Conservation (phyloP, 495 filamentous ascomycete species). For the Saxophila tyrrhenica region DNA sequence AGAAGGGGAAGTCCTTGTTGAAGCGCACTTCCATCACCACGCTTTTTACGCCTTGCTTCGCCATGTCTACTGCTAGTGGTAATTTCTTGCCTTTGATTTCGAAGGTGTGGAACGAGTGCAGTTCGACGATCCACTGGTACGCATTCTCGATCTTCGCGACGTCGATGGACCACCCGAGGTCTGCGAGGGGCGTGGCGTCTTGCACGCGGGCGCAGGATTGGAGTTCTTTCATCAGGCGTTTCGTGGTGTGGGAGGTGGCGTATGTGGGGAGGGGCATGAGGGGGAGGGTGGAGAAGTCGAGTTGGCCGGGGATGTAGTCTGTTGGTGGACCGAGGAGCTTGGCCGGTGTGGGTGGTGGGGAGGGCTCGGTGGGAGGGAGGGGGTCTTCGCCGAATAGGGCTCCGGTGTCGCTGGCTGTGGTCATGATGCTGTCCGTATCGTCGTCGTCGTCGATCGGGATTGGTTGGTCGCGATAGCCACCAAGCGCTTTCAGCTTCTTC, state of each 20-base stretch:
- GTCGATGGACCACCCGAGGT: constrained; percentile 82
- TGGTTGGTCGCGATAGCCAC: constrained; percentile 15
- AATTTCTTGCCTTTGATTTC: constrained; percentile 29
- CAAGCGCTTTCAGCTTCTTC: constrained; percentile 24
- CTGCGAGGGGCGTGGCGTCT: constrained; percentile 45
- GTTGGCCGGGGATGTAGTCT: constrained; percentile 54
- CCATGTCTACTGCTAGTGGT: constrained; percentile 69
- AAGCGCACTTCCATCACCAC: constrained; percentile 78
- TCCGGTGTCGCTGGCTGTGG: constrained; percentile 41
- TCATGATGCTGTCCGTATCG: constrained; percentile 36
- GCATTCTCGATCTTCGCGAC: constrained; percentile 49
- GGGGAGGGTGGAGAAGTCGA: constrained; percentile 45
- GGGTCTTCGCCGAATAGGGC: constrained; percentile 34
- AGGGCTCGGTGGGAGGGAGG: constrained; percentile 5
- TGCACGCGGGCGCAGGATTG: constrained; percentile 52
- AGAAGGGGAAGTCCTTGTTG: constrained; percentile 57
- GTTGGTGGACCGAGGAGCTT: constrained; percentile 29
- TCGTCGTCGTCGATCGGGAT: constrained; percentile 23
- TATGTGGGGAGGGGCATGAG: constrained; percentile 54
- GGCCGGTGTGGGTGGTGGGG: background rate
- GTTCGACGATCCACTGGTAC: constrained; percentile 88
- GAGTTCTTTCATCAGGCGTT: constrained; percentile 52
- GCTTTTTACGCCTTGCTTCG: constrained; percentile 44
- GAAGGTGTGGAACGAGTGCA: constrained; percentile 57
- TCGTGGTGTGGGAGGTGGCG: constrained; percentile 53